Percentiles rank a stretch among this genome's conserved stretches.
phyloP scores from a whole-genome alignment of 1,139 yeast genomes.

The Hyphopichia fennica region DNA sequence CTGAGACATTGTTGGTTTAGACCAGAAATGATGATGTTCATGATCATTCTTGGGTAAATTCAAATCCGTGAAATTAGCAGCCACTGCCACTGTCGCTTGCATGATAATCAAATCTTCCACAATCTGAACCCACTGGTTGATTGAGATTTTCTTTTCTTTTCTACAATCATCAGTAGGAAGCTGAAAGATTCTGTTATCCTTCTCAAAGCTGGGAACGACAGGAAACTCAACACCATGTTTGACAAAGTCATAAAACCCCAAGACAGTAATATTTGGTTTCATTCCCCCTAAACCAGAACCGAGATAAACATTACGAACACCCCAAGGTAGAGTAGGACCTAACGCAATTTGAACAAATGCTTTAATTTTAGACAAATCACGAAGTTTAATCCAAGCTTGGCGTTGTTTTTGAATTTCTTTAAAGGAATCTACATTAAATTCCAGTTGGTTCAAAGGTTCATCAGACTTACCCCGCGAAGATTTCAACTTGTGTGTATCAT shows the following conservation, averaged over 20 bases:
- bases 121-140: slow-evolving; percentile 87
- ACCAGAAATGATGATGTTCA: slow-evolving; percentile 18
- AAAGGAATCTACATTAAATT: slow-evolving; percentile 39
- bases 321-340: slow-evolving; percentile 90
- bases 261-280: slow-evolving; percentile 91
- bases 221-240: slow-evolving; percentile 41
- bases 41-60: slow-evolving; percentile 49
- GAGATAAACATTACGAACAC: slow-evolving; percentile 86
- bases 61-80: slow-evolving; percentile 74
- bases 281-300: slow-evolving; percentile 97
- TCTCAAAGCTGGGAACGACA: slow-evolving; percentile 15
- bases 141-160: slow-evolving; percentile 65
- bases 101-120: slow-evolving; percentile 90
- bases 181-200: slow-evolving; percentile 15
- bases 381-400: slow-evolving; percentile 77
- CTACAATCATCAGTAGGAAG: slow-evolving; percentile 84
- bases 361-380: slow-evolving; percentile 76
- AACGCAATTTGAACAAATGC: slow-evolving; percentile 93
- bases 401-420: slow-evolving; percentile 71
- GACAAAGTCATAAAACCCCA: slow-evolving; percentile 76
- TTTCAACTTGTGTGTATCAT: slow-evolving; percentile 19
- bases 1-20: slow-evolving; percentile 9
- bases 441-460: slow-evolving; percentile 13
- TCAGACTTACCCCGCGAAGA: slow-evolving; percentile 7
- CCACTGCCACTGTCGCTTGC: slow-evolving; percentile 91